Evolutionary conservation across 2,329 filamentous ascomycete species (phyloP).

Genomic region (Blastomyces silverae): DNA sequence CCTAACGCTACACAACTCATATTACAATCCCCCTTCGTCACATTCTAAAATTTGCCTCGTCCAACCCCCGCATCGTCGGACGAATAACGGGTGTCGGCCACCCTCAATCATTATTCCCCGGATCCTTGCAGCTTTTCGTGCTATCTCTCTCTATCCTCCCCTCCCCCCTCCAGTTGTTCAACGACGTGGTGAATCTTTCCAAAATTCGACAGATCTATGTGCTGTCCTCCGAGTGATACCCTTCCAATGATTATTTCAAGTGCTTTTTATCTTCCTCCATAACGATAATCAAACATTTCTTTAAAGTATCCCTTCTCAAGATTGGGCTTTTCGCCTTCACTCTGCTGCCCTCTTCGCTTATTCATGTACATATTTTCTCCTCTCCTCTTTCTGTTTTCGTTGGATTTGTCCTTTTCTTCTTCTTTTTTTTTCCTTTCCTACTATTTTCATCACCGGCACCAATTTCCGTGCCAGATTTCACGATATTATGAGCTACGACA

Average conservation of each 20-base stretch:
- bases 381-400: not conserved
- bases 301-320: not conserved
- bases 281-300: not conserved
- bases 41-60: not conserved
- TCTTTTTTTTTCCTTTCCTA: not conserved
- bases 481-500: constrained; percentile 4
- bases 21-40: not conserved
- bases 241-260: not conserved
- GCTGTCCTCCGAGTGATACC: not conserved
- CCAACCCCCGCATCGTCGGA: not conserved
- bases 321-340: not conserved
- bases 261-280: not conserved
- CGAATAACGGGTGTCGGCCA: not conserved
- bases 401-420: too few species aligned
- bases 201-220: not conserved
- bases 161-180: not conserved
- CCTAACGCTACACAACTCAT: not conserved
- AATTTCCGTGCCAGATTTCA: not conserved
- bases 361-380: constrained; percentile 1
- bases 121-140: not conserved
- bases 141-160: not conserved
- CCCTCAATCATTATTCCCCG: not conserved
- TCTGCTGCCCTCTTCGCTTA: too few species aligned
- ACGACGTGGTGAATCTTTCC: not conserved
- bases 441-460: not conserved